Conservation (phyloP, 2,329 filamentous ascomycete genomes). For the Aspergillus aculeatinus region DNA sequence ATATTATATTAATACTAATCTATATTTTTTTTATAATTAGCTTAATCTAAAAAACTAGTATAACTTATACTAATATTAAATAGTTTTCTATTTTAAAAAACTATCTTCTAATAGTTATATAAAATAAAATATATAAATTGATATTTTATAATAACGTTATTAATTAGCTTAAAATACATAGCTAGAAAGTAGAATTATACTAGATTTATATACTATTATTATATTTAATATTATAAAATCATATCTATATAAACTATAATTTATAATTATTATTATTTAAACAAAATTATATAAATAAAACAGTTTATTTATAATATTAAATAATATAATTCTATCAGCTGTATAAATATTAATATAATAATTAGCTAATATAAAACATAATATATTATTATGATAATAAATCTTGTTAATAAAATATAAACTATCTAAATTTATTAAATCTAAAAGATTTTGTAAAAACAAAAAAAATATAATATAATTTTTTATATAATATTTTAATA, state of each 20-base stretch:
- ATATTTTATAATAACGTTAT: not conserved
- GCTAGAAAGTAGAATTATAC: no score
- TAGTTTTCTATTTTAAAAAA: not conserved
- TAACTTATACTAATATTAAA: not conserved
- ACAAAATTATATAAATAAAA: not conserved
- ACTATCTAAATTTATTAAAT: not conserved
- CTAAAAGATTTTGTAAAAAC: not conserved
- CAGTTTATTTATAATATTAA: not conserved
- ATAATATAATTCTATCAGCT: not conserved
- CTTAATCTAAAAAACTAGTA: not conserved
- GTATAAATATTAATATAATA: not conserved
- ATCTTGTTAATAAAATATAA: not conserved
- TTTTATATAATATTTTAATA: no score
- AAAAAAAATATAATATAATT: not conserved
- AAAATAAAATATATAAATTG: constrained; percentile 8
- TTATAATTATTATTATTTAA: not conserved
- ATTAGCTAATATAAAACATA: not conserved
- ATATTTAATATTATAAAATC: not conserved
- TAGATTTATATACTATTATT: no score
- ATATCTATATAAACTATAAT: not conserved
- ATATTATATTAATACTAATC: no score
- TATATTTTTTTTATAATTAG: constrained; percentile 7
- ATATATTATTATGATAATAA: not conserved
- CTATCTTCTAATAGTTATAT: constrained; percentile 2
- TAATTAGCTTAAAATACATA: not conserved